phyloP scores from a whole-genome alignment of 1,139 yeast genomes.

The Arxiozyma bovina region DNA sequence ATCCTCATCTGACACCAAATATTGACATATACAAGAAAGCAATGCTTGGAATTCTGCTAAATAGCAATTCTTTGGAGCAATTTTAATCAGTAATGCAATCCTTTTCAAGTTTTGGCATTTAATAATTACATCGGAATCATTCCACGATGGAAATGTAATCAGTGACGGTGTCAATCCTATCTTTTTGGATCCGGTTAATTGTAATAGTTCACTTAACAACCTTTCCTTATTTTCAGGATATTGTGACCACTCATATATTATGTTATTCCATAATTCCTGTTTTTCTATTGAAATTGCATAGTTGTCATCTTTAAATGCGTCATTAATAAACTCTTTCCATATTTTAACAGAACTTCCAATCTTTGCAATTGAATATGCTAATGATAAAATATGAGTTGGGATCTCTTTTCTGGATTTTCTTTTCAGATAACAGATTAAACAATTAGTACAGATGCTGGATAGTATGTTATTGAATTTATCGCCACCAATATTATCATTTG shows the following conservation, averaged over 20 bases:
- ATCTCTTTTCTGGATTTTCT: constrained; percentile 34
- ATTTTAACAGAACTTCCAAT: constrained; percentile 35
- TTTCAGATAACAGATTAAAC: constrained; percentile 41
- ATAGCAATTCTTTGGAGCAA: constrained; percentile 53
- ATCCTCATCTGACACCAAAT: constrained; percentile 20
- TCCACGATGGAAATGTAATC: constrained; percentile 27
- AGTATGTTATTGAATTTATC: constrained; percentile 43
- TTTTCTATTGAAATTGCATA: constrained; percentile 13
- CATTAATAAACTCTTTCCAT: constrained; percentile 48
- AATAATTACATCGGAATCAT: constrained; percentile 22
- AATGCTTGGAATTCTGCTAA: constrained; percentile 31
- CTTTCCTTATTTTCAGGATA: constrained; percentile 40
- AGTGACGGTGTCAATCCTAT: constrained; percentile 25
- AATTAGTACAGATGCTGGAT: constrained; percentile 39
- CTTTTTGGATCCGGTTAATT: constrained; percentile 21
- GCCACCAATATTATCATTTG: constrained; percentile 37
- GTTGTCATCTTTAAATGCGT: constrained; percentile 42
- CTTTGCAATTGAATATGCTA: constrained; percentile 31
- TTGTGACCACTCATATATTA: constrained; percentile 27
- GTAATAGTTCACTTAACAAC: constrained; percentile 21
- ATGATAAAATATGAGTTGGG: constrained; percentile 33
- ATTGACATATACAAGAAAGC: constrained; percentile 21
- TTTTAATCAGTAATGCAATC: constrained; percentile 51
- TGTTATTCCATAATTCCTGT: constrained; percentile 17
- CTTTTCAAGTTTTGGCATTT: constrained; percentile 24